Evolutionary conservation across 2,329 filamentous ascomycete genomes (phyloP).

Genomic region (Aplosporella prunicola): DNA sequence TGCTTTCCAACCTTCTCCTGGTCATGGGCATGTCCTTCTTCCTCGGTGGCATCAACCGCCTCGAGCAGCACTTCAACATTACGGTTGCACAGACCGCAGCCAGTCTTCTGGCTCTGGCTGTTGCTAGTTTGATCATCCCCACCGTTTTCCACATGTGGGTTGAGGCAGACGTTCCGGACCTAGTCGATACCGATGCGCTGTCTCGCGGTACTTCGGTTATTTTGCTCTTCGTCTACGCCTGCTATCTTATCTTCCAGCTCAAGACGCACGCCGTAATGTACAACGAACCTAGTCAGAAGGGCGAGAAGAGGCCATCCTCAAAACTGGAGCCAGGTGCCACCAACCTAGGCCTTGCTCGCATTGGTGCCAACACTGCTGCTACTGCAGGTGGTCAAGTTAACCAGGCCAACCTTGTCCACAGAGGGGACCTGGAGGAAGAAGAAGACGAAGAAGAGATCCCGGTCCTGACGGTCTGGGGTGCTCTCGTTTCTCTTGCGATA

Average conservation of each 20-base stretch:
- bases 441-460: constrained; percentile 68
- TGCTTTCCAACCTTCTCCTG: constrained; percentile 80
- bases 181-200: constrained; percentile 4
- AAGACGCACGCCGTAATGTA: constrained; percentile 76
- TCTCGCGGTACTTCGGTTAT: constrained; percentile 71
- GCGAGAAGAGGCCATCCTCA: constrained; percentile 45
- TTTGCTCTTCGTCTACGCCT: constrained; percentile 71
- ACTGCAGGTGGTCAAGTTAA: constrained; percentile 42
- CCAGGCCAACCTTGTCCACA: constrained; percentile 36
- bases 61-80: constrained; percentile 83
- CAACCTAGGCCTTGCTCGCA: constrained; percentile 40
- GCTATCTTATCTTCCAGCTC: constrained; percentile 84
- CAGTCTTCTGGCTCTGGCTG: constrained; percentile 67
- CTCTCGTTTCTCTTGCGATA: constrained; percentile 59
- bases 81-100: constrained; percentile 86
- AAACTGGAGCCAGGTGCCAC: constrained; percentile 43
- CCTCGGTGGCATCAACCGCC: constrained; percentile 67
- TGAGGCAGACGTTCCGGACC: constrained; percentile 14
- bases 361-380: constrained; percentile 44
- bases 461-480: constrained; percentile 61
- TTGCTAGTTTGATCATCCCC: constrained; percentile 77
- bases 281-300: constrained; percentile 69
- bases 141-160: constrained; percentile 65
- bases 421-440: constrained; percentile 31
- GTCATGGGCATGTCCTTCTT: constrained; percentile 92